Evolutionary conservation across 2,329 filamentous ascomycete genomes (phyloP).

Genomic region (Microsporum canis): DNA sequence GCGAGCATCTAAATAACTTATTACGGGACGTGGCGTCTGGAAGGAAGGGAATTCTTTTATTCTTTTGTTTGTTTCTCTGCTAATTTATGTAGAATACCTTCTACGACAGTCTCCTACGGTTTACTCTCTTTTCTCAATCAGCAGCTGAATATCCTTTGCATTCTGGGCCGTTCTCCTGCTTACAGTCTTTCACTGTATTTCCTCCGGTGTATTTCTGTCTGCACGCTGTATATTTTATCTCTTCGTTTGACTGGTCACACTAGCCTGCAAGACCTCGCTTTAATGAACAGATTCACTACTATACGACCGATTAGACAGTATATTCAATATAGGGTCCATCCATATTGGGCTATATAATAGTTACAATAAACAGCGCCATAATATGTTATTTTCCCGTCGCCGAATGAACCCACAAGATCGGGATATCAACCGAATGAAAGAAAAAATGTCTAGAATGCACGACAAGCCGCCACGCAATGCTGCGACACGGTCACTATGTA

Average conservation of each 20-base stretch:
- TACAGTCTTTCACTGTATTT: neutral
- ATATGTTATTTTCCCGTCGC: neutral
- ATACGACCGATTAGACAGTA: neutral
- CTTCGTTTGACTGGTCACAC: neutral
- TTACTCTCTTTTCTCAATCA: neutral
- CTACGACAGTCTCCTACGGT: neutral
- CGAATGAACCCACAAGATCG: neutral
- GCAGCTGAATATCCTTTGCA: neutral
- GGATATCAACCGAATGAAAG: neutral
- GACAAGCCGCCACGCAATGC: neutral
- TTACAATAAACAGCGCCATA: neutral
- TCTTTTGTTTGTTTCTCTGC: neutral
- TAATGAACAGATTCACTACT: neutral
- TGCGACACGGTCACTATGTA: neutral
- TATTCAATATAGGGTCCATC: neutral
- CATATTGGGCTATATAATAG: neutral
- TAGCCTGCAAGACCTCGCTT: neutral
- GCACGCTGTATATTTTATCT: neutral
- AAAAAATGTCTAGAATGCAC: neutral
- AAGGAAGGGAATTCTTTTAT: constrained; percentile 45
- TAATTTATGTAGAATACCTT: neutral
- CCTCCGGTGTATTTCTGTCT: neutral
- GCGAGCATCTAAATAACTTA: constrained; percentile 58
- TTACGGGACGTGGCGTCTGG: constrained; percentile 76
- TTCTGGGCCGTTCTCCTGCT: neutral